Base-by-base conservation (phyloP, 192 early-diverging fungal species). In the Diversispora epigaea region DNA sequence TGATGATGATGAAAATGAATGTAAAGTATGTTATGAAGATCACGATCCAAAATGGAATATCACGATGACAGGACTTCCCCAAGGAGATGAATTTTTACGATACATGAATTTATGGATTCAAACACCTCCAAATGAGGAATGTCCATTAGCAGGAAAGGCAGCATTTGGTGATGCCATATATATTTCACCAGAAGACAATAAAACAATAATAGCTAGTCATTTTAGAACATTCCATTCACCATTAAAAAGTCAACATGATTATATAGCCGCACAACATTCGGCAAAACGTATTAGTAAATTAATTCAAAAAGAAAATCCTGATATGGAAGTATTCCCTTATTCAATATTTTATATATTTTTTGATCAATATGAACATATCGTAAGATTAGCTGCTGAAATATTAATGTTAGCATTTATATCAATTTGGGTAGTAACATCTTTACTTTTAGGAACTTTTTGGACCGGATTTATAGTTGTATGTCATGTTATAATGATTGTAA, bases 331-430 rank as follows among this genome's bases (percentile, higher is more conserved):
- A 4, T 89, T 85, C 58, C 85, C 88, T 0, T 90, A 90, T 66
- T 88, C 88, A 0, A 80, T 89, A 4, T 89, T 87, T 71, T 89
- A 90, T 70, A 82, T 89, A 58, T 90, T 90, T 76, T 90, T 90
- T 77, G 89, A 88, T 70, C 89, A 90, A 78, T 90, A 90, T 56
- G 75, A 83, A 9, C 79, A 84, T 39, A 87, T 90, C 41, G 80
- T 85, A 4, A 54, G 73, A 6, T 77, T 89, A 78, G 82, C 88
- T 4, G 41, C 82, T 11, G 78, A 86, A 8, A 78, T 89, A 7
- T 70, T 90, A 22, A 60, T 79, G 4, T 76, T 85, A 39, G 89
- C 86, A 15, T 80, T 86, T 63, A 4, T 84, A 19, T 75, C 87
- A 2, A 87, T 90, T 49, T 85, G 86, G 57, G 3, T 86, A 49